Evolutionary conservation across 768 basidiomycete genomes (phyloP).

Genomic region (Boletus pseudo-olivaceus): DNA sequence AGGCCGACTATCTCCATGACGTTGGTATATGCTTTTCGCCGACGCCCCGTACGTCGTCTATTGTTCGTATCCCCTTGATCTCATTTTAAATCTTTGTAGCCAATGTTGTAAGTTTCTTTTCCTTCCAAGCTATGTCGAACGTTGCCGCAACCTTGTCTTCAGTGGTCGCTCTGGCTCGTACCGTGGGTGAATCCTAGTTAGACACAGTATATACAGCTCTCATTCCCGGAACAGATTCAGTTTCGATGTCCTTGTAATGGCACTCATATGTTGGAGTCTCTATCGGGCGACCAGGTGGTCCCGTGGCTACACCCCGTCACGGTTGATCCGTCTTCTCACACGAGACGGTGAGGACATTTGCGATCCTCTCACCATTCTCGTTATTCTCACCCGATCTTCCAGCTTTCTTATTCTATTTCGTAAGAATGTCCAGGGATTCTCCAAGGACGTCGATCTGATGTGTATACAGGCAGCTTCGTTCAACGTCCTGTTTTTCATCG

Average conservation of each 20-base stretch:
- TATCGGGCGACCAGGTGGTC: not conserved
- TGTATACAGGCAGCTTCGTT: conserved; percentile 4
- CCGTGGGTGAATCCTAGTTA: conserved; percentile 5
- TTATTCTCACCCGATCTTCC: not conserved
- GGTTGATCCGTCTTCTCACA: conserved; percentile 14
- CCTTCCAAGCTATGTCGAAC: not conserved
- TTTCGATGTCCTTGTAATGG: conserved; percentile 14
- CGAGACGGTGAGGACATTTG: conserved; percentile 22
- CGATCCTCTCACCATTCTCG: not conserved
- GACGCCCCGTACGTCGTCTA: conserved; percentile 6
- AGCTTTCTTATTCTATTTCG: conserved; percentile 19
- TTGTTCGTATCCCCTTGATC: not conserved
- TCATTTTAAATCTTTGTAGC: conserved; percentile 1
- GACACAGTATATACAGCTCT: not conserved
- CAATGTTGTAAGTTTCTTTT: conserved; percentile 4
- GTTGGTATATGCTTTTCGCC: conserved; percentile 11
- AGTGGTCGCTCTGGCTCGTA: conserved; percentile 14
- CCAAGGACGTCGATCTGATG: not conserved
- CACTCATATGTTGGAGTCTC: conserved; percentile 4
- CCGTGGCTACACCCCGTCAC: not conserved
- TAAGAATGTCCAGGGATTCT: not conserved
- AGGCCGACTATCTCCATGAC: conserved; percentile 8
- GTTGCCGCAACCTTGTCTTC: not conserved
- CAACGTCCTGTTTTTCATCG: conserved; percentile 3
- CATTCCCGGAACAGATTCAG: conserved; percentile 7